phyloP scores from a whole-genome alignment of 257 asterid genomes.

The Nyctanthes arbortristis region DNA sequence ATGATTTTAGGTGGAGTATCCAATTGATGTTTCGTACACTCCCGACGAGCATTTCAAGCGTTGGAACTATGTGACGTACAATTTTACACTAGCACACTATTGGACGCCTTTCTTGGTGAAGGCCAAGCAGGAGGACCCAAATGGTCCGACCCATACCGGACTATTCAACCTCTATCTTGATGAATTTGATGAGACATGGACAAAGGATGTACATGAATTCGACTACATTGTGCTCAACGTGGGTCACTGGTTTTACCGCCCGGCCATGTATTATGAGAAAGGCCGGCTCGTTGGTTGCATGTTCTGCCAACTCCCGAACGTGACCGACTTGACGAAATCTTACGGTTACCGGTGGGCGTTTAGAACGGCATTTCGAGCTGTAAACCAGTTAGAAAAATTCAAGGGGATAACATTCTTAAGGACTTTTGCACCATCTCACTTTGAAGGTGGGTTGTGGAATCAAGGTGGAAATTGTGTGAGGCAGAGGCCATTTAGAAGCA shows the following conservation, averaged over 20 bases:
- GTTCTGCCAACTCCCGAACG: conserved; percentile 23
- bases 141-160: conserved; percentile 39
- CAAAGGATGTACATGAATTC: conserved; percentile 24
- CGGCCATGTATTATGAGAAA: conserved; percentile 25
- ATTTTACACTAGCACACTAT: conserved; percentile 45
- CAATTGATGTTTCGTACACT: conserved; percentile 39
- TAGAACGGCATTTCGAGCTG: conserved; percentile 26
- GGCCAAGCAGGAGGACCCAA: conserved; percentile 20
- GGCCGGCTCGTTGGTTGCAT: conserved; percentile 28
- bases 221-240: conserved; percentile 28
- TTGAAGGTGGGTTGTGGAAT: conserved; percentile 37
- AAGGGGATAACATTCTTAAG: conserved; percentile 29
- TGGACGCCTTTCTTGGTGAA: conserved; percentile 52
- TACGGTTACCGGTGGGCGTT: conserved; percentile 30
- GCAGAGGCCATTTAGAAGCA: conserved; percentile 25
- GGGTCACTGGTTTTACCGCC: conserved; percentile 37
- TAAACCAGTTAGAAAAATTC: conserved; percentile 20
- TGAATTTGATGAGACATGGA: conserved; percentile 30
- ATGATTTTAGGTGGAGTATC: conserved; percentile 44
- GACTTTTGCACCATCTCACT: conserved; percentile 37
- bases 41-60: conserved; percentile 45
- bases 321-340: conserved; percentile 26
- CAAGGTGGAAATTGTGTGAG: conserved; percentile 32
- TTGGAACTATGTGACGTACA: conserved; percentile 49
- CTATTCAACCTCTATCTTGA: conserved; percentile 37